Percentiles rank a stretch among this genome's conserved stretches.
Conservation (phyloP, 2,329 filamentous ascomycete genomes). For the Cryphonectria nitschkei region DNA sequence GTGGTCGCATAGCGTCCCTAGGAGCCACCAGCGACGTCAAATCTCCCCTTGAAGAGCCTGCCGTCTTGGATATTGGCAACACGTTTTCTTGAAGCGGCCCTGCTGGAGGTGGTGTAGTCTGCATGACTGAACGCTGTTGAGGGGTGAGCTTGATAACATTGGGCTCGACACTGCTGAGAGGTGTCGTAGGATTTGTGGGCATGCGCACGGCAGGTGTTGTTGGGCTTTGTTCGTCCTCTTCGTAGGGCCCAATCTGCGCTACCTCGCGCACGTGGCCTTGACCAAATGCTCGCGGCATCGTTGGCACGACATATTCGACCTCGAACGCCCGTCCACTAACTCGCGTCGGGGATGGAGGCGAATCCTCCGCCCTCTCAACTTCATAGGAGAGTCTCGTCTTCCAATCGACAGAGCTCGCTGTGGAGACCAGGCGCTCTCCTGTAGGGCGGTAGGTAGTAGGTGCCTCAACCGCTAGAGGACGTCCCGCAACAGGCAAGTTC, state of each 20-base stretch:
- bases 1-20: slow-evolving; percentile 3
- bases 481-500: slow-evolving; percentile 13
- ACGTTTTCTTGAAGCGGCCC: slow-evolving; percentile 26
- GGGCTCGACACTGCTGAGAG: slow-evolving; percentile 32
- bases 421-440: slow-evolving; percentile 44
- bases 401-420: slow-evolving; percentile 52
- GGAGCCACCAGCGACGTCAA: background rate
- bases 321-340: slow-evolving; percentile 36
- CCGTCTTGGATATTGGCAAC: background rate
- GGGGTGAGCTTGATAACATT: slow-evolving; percentile 32
- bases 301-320: slow-evolving; percentile 33
- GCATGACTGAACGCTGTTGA: slow-evolving; percentile 30
- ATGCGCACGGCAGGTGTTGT: slow-evolving; percentile 28
- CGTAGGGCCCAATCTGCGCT: slow-evolving; percentile 42
- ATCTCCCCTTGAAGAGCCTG: background rate
- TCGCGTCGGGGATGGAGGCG: slow-evolving; percentile 26
- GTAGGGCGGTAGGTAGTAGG: slow-evolving; percentile 37
- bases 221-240: slow-evolving; percentile 30
- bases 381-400: slow-evolving; percentile 45
- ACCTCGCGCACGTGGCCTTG: slow-evolving; percentile 42
- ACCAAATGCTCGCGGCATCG: slow-evolving; percentile 32
- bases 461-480: slow-evolving; percentile 27
- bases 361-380: slow-evolving; percentile 41
- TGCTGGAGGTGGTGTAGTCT: slow-evolving; percentile 29
- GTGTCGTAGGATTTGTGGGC: slow-evolving; percentile 30